Percentiles rank a stretch among this genome's conserved stretches.
Evolutionary conservation across 371 early-diverging fungal species (phyloP).

Genomic region (Mucor lusitanicus): DNA sequence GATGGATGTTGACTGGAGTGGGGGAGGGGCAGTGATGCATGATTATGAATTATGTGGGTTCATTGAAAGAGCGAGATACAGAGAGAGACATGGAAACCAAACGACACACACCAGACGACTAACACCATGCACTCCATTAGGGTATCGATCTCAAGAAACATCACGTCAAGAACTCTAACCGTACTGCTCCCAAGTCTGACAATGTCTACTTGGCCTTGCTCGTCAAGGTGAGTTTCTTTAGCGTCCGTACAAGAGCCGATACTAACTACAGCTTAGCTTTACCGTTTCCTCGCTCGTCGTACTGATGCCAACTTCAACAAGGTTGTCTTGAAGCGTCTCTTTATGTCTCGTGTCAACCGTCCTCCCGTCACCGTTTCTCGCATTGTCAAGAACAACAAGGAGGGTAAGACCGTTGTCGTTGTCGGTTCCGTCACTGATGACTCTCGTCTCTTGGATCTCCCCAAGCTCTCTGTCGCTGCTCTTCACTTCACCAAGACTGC

Average conservation of each 20-base stretch:
- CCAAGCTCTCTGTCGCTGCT: conserved; percentile 95
- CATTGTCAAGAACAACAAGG: conserved; percentile 70
- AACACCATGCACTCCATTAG: conserved; percentile 39
- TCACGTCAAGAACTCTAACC: conserved; percentile 91
- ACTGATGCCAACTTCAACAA: conserved; percentile 98
- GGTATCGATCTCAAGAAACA: conserved; percentile 97
- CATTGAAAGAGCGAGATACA: conserved; percentile 2
- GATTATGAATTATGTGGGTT: neutral
- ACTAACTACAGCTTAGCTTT: conserved; percentile 65
- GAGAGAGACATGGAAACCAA: neutral
- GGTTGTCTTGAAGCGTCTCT: conserved; percentile 96
- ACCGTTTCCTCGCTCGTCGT: conserved; percentile 98
- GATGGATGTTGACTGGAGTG: neutral
- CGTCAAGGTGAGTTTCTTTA: conserved; percentile 75
- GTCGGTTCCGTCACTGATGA: conserved; percentile 98
- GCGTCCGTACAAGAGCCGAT: too few relatives aligned
- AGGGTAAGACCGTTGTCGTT: conserved; percentile 86
- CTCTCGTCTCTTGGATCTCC: conserved; percentile 88
- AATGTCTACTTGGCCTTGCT: conserved; percentile 95
- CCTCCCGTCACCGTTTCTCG: conserved; percentile 95
- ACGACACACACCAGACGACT: neutral
- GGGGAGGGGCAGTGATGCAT: neutral
- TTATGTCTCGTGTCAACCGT: conserved; percentile 96
- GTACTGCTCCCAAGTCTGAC: conserved; percentile 87
- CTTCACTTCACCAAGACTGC: conserved; percentile 93